Percentiles rank a stretch among this genome's conserved stretches.
Evolutionary conservation across 2,329 filamentous ascomycete species (phyloP).

Genomic region (Pseudocercospora eumusae): DNA sequence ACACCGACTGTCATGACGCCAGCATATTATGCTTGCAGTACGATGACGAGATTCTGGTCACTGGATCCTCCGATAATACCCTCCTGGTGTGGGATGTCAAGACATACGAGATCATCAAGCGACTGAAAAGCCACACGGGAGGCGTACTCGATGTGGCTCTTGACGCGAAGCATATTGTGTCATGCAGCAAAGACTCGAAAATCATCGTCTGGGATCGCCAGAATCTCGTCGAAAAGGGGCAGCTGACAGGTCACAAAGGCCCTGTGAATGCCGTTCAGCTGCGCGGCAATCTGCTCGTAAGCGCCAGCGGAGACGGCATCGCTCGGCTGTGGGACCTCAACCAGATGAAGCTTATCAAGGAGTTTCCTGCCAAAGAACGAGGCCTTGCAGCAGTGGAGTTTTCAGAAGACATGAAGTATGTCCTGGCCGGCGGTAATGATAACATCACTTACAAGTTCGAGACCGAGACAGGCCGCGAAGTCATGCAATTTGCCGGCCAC

Average conservation of each 20-base stretch:
- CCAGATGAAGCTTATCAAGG: constrained; percentile 82
- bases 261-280: constrained; percentile 97
- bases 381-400: constrained; percentile 96
- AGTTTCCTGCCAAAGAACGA: constrained; percentile 87
- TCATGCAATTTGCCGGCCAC: constrained; percentile 80
- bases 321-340: constrained; percentile 96
- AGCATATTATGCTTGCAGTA: constrained; percentile 96
- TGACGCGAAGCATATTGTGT: constrained; percentile 88
- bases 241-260: constrained; percentile 80
- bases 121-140: constrained; percentile 75
- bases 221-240: constrained; percentile 73
- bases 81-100: constrained; percentile 90
- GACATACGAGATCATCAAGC: constrained; percentile 76
- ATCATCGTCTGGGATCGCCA: constrained; percentile 93
- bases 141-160: constrained; percentile 94
- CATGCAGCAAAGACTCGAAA: constrained; percentile 91
- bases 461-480: constrained; percentile 80
- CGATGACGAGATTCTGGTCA: constrained; percentile 88
- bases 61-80: constrained; percentile 86
- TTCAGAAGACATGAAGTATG: constrained; percentile 88
- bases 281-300: constrained; percentile 87
- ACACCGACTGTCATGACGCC: constrained; percentile 72
- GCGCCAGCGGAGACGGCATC: constrained; percentile 87
- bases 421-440: constrained; percentile 93
- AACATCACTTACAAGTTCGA: constrained; percentile 96